These are phyloP conservation scores for Acacia confusa DNA, from an alignment of 306 rosid species.

Conservation along the genomic window DNA sequence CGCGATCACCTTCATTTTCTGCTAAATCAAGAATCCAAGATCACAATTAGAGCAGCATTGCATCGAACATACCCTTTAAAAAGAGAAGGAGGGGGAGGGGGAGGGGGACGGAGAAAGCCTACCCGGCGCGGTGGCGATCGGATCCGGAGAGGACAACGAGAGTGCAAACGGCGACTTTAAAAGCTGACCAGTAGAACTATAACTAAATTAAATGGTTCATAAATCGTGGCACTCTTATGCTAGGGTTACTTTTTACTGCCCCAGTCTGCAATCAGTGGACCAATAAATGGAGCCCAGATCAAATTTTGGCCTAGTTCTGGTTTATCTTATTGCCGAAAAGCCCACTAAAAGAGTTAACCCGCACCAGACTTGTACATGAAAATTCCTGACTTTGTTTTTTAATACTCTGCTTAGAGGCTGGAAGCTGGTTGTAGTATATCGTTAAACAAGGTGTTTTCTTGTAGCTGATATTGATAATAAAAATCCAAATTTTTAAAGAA, in stretches of 20 bases:
- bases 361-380: too few relatives aligned
- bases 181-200: neutral
- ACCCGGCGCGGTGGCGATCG: neutral
- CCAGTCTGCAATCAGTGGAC: neutral
- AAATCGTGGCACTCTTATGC: neutral
- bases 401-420: too few relatives aligned
- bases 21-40: neutral
- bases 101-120: neutral
- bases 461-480: too few relatives aligned
- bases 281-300: neutral
- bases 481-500: too few relatives aligned
- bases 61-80: neutral
- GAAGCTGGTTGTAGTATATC: too few relatives aligned
- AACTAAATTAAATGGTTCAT: neutral
- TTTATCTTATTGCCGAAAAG: neutral
- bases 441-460: too few relatives aligned
- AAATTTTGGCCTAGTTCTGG: neutral
- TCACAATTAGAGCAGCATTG: neutral
- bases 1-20: conserved; percentile 67
- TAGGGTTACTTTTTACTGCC: conserved; percentile 15
- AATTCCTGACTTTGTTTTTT: too few relatives aligned
- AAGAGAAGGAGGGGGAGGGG: neutral
- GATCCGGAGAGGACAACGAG: neutral
- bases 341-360: too few relatives aligned
- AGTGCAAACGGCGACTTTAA: neutral